Conservation (phyloP, 2,329 filamentous ascomycete species). For the Sclerotinia spermophila region DNA sequence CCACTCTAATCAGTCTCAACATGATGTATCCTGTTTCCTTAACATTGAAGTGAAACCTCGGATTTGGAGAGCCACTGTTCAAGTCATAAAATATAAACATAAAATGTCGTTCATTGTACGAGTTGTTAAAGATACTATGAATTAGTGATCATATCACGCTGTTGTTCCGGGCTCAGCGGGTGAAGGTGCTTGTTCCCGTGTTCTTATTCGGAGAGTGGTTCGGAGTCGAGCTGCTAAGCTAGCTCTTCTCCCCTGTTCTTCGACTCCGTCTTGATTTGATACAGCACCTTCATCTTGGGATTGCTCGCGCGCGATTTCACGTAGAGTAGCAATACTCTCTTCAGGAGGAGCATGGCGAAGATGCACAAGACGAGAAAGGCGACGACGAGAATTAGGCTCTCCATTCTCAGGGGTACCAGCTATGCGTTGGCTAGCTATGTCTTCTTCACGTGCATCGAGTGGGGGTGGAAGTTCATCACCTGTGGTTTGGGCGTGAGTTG, state of each 20-base stretch:
- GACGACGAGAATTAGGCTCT: slow-evolving; percentile 40
- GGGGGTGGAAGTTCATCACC: slow-evolving; percentile 32
- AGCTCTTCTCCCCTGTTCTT: slow-evolving; percentile 32
- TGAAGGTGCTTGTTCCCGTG: slow-evolving; percentile 24
- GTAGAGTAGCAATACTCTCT: slow-evolving; percentile 58
- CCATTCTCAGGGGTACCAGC: slow-evolving; percentile 38
- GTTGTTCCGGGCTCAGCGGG: not conserved
- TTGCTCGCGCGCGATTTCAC: slow-evolving; percentile 45
- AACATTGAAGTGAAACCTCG: not conserved
- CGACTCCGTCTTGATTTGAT: slow-evolving; percentile 19
- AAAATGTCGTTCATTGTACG: not conserved
- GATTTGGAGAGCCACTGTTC: not conserved
- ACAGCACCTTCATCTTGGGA: slow-evolving; percentile 24
- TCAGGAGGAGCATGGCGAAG: slow-evolving; percentile 57
- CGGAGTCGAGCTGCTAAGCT: slow-evolving; percentile 32
- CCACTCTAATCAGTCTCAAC: not conserved
- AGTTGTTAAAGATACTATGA: not conserved
- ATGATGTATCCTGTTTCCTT: not conserved
- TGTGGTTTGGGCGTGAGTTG: slow-evolving; percentile 26
- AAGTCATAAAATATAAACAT: not conserved
- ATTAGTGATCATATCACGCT: not conserved
- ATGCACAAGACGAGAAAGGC: slow-evolving; percentile 51
- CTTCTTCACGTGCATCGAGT: slow-evolving; percentile 25
- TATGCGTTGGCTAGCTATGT: slow-evolving; percentile 36
- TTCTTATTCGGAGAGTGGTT: slow-evolving; percentile 33